phyloP scores from a whole-genome alignment of 1,139 yeast genomes.

The Yamadazyma kanchanaburiensis region DNA sequence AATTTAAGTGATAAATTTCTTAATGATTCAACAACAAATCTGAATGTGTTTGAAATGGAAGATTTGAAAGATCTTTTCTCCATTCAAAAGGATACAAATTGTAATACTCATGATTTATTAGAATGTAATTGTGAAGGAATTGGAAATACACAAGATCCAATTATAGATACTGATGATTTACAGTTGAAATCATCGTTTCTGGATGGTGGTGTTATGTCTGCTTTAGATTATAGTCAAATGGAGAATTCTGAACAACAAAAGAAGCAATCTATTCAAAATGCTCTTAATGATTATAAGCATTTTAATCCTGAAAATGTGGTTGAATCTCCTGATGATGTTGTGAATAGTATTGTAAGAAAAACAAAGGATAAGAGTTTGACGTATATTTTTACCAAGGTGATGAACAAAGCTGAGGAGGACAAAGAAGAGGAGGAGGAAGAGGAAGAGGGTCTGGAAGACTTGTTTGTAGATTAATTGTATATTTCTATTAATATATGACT shows the following conservation, averaged over 20 bases:
- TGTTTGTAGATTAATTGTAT: too few relatives aligned
- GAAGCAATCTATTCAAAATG: conserved; percentile 47
- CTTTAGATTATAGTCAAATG: conserved; percentile 41
- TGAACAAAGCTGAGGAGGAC: neutral
- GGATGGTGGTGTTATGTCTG: conserved; percentile 46
- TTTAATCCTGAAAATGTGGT: conserved; percentile 37
- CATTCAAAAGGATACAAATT: conserved; percentile 45
- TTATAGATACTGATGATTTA: conserved; percentile 6
- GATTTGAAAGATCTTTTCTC: conserved; percentile 79
- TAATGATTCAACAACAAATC: conserved; percentile 42
- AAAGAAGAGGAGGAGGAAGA: neutral
- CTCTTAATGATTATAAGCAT: conserved; percentile 62
- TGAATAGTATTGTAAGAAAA: conserved; percentile 7
- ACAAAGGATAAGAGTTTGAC: conserved; percentile 3
- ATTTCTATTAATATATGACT: too few relatives aligned
- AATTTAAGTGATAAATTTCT: conserved; percentile 78
- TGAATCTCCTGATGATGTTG: conserved; percentile 9
- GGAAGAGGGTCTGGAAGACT: neutral
- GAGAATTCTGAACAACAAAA: conserved; percentile 28
- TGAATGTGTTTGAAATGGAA: conserved; percentile 51
- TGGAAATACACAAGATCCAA: conserved; percentile 23
- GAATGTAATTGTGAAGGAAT: conserved; percentile 66
- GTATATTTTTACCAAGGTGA: conserved; percentile 13
- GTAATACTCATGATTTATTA: conserved; percentile 82
- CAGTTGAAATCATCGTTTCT: conserved; percentile 1